Evolutionary conservation across 2,329 filamentous ascomycete genomes (phyloP).

Genomic region (Juglanconis oblonga): DNA sequence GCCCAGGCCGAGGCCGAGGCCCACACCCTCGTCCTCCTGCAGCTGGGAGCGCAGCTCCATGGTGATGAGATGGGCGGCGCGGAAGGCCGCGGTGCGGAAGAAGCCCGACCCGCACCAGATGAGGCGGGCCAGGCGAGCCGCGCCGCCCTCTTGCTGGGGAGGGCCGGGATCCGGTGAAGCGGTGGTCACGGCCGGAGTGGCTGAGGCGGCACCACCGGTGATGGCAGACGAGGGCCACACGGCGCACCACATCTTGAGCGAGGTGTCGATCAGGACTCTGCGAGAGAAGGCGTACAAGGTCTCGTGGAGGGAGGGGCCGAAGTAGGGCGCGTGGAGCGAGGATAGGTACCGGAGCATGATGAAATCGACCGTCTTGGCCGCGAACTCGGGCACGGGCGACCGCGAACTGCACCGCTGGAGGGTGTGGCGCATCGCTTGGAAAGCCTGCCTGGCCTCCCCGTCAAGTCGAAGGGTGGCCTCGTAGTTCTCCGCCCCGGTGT

Average conservation of each 20-base stretch:
- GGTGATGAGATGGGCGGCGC: conserved; percentile 40
- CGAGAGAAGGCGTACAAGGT: conserved; percentile 48
- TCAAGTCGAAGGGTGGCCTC: conserved; percentile 46
- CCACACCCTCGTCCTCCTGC: conserved; percentile 36
- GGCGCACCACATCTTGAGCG: conserved; percentile 29
- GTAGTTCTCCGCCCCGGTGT: conserved; percentile 37
- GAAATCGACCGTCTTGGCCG: conserved; percentile 40
- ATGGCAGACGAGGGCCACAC: conserved; percentile 9
- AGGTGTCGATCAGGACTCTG: conserved; percentile 36
- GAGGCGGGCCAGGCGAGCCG: conserved; percentile 35
- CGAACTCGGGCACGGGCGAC: conserved; percentile 41
- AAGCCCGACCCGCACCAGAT: conserved; percentile 38
- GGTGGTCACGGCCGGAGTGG: too few species aligned
- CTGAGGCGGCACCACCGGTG: background rate
- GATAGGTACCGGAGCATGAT: conserved; percentile 47
- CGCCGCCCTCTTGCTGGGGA: background rate
- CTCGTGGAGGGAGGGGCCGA: conserved; percentile 40
- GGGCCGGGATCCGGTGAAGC: background rate
- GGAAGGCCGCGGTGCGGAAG: conserved; percentile 39
- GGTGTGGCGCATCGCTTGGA: conserved; percentile 31
- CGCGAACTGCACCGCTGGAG: conserved; percentile 22
- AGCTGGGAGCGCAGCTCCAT: conserved; percentile 45
- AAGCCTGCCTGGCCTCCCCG: conserved; percentile 39
- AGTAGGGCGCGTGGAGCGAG: conserved; percentile 51
- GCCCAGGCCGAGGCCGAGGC: too few species aligned